Percentiles rank a stretch among this genome's conserved stretches.
Conservation (phyloP, 192 early-diverging fungal species). For the Linnemannia exigua region DNA sequence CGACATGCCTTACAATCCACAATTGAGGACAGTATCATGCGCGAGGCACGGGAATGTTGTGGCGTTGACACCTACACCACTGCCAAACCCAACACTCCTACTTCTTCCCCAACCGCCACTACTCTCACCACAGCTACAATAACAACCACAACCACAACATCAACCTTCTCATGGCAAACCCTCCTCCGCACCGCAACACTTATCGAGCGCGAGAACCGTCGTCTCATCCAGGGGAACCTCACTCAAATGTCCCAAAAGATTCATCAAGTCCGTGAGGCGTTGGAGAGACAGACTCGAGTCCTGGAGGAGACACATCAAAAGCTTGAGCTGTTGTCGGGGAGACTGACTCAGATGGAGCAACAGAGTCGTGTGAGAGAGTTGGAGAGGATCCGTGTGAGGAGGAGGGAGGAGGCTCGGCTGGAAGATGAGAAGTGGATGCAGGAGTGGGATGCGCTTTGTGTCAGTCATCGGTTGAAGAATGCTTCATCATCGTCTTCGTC, state of each 20-base stretch:
- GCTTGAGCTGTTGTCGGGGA: conserved; percentile 23
- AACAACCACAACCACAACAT: too few species aligned
- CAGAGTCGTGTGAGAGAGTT: conserved; percentile 27
- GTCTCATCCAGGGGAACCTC: conserved; percentile 5
- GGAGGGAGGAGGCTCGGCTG: conserved; percentile 11
- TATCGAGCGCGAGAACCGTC: conserved; percentile 41
- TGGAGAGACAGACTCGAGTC: conserved; percentile 30
- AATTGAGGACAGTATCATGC: conserved; percentile 12
- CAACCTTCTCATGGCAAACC: background rate
- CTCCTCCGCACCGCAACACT: conserved; percentile 17
- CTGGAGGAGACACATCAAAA: conserved; percentile 34
- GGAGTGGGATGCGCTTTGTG: conserved; percentile 25
- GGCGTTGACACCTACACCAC: background rate
- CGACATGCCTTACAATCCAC: background rate
- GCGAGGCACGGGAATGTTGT: conserved; percentile 16
- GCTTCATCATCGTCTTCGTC: background rate
- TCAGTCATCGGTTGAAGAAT: background rate
- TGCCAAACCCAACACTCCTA: background rate
- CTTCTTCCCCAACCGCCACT: background rate
- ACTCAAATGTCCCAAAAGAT: conserved; percentile 41
- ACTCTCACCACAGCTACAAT: too few species aligned
- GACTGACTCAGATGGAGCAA: conserved; percentile 35
- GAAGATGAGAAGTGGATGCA: conserved; percentile 38
- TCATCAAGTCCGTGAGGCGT: conserved; percentile 25
- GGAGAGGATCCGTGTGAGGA: conserved; percentile 9